A percentile compares a stretch with the other conserved stretches of the same genome.
Evolutionary conservation across 1,284 basidiomycete genomes (phyloP).

Genomic region (Grifola frondosa): DNA sequence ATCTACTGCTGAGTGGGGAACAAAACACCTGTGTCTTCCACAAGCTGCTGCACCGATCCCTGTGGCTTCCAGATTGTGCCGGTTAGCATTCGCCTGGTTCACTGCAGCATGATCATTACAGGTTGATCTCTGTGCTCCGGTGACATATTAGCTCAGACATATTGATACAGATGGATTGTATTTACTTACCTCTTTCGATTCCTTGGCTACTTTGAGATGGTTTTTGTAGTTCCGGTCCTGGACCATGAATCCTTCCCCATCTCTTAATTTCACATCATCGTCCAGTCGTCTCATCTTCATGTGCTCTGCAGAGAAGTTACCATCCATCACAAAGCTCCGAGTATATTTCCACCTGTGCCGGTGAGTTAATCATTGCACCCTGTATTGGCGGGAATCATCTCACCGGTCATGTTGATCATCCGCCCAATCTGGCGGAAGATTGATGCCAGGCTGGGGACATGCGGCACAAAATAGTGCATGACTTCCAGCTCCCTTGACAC

Average conservation of each 20-base stretch:
- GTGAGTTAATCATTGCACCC: too few relatives aligned
- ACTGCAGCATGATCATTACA: too few relatives aligned
- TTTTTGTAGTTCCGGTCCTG: background rate
- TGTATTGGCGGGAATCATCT: too few relatives aligned
- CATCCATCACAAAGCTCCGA: background rate
- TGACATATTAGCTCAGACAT: too few relatives aligned
- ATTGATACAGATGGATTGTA: too few relatives aligned
- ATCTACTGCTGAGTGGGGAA: conserved; percentile 16
- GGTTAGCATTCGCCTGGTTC: too few relatives aligned
- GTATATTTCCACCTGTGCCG: background rate
- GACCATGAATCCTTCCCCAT: conserved; percentile 3
- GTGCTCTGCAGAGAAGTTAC: too few relatives aligned
- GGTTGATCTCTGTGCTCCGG: too few relatives aligned
- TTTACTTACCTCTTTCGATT: too few relatives aligned
- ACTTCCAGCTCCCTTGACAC: background rate
- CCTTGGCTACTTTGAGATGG: background rate
- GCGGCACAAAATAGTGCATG: background rate
- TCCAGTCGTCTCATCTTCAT: background rate
- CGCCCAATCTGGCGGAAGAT: conserved; percentile 1
- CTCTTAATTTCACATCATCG: background rate
- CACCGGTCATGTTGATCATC: background rate
- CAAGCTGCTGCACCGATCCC: conserved; percentile 18
- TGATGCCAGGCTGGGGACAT: background rate
- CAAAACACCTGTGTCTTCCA: conserved; percentile 17
- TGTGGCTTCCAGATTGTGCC: conserved; percentile 10